These are phyloP conservation scores for Phytophthora litchii DNA, from an alignment of 352 stramenopile genomes.

Conservation along the genomic window DNA sequence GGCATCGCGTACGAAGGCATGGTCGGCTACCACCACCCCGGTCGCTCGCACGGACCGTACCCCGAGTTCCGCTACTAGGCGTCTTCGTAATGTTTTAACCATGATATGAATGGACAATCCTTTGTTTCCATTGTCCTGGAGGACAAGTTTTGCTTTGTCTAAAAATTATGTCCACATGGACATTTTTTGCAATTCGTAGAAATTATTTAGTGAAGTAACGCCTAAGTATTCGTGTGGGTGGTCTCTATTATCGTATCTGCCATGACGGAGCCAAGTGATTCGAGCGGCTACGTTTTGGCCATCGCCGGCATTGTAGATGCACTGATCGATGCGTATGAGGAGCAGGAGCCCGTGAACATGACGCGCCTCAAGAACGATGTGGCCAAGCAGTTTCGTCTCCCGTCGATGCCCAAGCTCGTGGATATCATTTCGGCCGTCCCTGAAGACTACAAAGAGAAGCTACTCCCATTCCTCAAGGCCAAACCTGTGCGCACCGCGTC, in stretches of 20 bases:
- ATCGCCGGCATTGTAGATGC: conserved; percentile 92
- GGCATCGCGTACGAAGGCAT: conserved; percentile 65
- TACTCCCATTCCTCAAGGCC: conserved; percentile 93
- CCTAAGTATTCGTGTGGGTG: conserved; percentile 4
- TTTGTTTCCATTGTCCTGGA: not conserved
- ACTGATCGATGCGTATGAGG: conserved; percentile 92
- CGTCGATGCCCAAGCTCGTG: conserved; percentile 93
- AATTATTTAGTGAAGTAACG: too few species aligned
- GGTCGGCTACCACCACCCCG: conserved; percentile 58
- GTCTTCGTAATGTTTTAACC: not conserved
- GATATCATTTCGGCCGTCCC: conserved; percentile 97
- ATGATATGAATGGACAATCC: too few species aligned
- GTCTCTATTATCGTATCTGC: not conserved
- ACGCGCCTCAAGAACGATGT: conserved; percentile 93
- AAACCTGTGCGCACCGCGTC: conserved; percentile 96
- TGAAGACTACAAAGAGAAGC: conserved; percentile 89
- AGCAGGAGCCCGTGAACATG: conserved; percentile 92
- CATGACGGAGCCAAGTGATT: conserved; percentile 1
- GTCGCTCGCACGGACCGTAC: conserved; percentile 30
- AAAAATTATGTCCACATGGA: too few species aligned
- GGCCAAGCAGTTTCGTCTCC: conserved; percentile 90
- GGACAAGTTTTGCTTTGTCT: not conserved
- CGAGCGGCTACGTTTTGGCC: conserved; percentile 73
- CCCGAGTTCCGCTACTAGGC: conserved; percentile 32
- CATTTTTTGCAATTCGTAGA: too few species aligned